These are phyloP conservation scores for Pseudocercospora macadamiae DNA, from an alignment of 2,329 filamentous ascomycete genomes.

Conservation along the genomic window DNA sequence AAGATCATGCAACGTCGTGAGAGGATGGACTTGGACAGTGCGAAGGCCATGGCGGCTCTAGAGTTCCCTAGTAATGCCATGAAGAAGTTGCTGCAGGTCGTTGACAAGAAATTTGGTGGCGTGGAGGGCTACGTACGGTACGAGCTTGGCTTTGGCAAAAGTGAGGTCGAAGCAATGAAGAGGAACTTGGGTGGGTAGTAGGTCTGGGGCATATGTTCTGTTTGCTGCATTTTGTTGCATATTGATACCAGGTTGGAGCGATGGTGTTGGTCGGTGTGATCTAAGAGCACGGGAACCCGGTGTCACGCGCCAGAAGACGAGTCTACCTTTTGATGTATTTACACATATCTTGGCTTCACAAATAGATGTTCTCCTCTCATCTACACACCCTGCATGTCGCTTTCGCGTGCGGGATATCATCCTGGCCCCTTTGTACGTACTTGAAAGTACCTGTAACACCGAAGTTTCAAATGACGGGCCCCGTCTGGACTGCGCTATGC, in stretches of 20 bases:
- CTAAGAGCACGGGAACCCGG: too few species aligned
- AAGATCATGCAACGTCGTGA: slow-evolving; percentile 6
- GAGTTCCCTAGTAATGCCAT: slow-evolving; percentile 1
- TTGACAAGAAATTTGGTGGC: slow-evolving; percentile 4
- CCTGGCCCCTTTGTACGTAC: too few species aligned
- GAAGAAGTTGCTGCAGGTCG: neutral
- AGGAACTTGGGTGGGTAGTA: neutral
- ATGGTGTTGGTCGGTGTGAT: neutral
- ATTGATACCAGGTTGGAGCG: slow-evolving; percentile 1
- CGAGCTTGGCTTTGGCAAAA: neutral
- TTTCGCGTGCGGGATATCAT: too few species aligned
- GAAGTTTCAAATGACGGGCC: too few species aligned
- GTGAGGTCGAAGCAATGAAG: slow-evolving; percentile 3
- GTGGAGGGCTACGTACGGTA: slow-evolving; percentile 3
- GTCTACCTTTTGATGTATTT: neutral
- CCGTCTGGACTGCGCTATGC: too few species aligned
- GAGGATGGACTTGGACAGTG: neutral
- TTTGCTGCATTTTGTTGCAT: neutral
- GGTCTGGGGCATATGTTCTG: neutral
- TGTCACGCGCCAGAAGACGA: too few species aligned
- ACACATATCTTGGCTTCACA: too few species aligned
- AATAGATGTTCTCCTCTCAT: too few species aligned
- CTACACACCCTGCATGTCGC: too few species aligned
- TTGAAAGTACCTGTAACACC: too few species aligned
- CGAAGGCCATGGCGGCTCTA: slow-evolving; percentile 1